A percentile compares a stretch with the other conserved stretches of the same genome.
Evolutionary conservation across 345 rosid species (phyloP).

Genomic region (Xanthoceras sorbifolium): DNA sequence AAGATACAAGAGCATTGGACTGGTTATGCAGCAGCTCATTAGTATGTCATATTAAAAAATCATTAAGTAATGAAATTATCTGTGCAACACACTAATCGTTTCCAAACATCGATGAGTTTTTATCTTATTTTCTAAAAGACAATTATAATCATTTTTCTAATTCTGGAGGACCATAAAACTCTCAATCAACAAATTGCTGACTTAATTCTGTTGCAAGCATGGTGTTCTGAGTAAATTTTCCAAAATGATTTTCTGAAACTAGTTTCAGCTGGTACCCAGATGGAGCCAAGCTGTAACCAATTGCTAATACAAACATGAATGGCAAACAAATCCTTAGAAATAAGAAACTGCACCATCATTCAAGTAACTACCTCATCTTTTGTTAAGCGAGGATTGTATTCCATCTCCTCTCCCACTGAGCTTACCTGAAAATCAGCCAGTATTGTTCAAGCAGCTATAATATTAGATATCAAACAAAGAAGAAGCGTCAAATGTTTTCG

Average conservation of each 20-base stretch:
- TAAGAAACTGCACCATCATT: neutral
- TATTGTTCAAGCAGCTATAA: slow-evolving; percentile 18
- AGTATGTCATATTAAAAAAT: neutral
- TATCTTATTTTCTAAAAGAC: neutral
- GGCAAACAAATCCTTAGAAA: neutral
- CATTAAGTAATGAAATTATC: neutral
- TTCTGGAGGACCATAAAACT: neutral
- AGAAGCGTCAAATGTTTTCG: slow-evolving; percentile 22
- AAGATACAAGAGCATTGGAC: neutral
- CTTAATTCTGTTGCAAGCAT: neutral
- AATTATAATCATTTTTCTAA: neutral
- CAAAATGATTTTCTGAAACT: neutral
- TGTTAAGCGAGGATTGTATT: slow-evolving; percentile 71
- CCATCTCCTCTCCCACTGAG: slow-evolving; percentile 90
- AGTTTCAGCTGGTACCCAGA: neutral
- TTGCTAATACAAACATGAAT: neutral
- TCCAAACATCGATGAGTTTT: neutral
- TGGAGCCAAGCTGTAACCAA: neutral
- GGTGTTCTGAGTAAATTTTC: neutral
- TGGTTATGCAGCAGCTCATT: neutral
- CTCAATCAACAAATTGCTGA: neutral
- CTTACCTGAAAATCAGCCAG: slow-evolving; percentile 58
- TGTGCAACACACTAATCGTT: neutral
- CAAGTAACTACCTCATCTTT: slow-evolving; percentile 69
- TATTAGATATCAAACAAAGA: neutral